Base-by-base conservation (phyloP, 768 basidiomycete species). In the Termitomyces sp. region DNA sequence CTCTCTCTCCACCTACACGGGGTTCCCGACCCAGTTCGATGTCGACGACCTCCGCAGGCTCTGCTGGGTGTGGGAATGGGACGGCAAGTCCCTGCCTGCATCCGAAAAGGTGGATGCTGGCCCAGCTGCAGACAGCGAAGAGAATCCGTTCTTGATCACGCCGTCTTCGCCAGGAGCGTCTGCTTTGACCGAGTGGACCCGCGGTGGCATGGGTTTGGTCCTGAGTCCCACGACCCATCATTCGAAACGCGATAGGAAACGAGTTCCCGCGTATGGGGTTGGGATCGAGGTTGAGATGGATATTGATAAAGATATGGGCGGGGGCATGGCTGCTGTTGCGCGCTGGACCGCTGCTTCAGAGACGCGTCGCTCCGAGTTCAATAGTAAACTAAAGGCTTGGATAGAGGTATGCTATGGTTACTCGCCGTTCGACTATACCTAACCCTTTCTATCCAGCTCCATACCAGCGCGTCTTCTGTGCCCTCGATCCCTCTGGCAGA, bases 21-120 rank as follows among this genome's bases (percentile, higher is more conserved):
- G 89, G 9, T 74, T 93, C 47, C 74, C 81, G 1, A 79, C 84
- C 4, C 81, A 83, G 56, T 85, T 91, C 63, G 79, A 81, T 35
- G 62, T 84, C n/a, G 82, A 86, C 51, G 91, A 92, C 66, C 75
- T 94, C 49, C 82, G 77, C 58, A 79, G 88, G 59, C 79, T 94
- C 20, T 93, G 91, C 72, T 93, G 92, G 91, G 60, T 93, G 16
- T 93, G 92, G 90, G 92, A 93, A 69, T 94, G 92, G 92, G 86
- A 91, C 66, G 80, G 81, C 6, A 71, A 80, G 47, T 61, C 75
- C 5, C 55, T 82, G 3, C 75, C 79, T 3, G 58, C 8, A 20
- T 58, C 7, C 54, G 67, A 1, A 56, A 55, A 14, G 18, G 13
- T 28, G 9, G 28, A 50, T 2, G 48, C 38, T 57, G 18, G 35